Conservation (phyloP, 805 yeast species). For the Metschnikowia orientalis region DNA sequence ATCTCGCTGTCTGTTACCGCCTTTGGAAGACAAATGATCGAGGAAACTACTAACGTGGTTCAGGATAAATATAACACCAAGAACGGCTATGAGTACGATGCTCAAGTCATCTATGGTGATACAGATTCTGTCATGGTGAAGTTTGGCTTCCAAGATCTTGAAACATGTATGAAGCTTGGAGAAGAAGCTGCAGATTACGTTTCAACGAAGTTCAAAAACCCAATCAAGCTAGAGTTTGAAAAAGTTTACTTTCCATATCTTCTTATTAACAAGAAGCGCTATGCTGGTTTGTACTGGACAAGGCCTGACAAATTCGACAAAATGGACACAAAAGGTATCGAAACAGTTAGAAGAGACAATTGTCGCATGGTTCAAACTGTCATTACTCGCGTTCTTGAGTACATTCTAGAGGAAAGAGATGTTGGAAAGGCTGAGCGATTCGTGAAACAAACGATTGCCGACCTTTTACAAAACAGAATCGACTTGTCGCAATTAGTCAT, state of each 20-base stretch:
- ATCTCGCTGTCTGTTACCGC: slow-evolving; percentile 95
- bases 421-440: slow-evolving; percentile 78
- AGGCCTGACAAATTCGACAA: slow-evolving; percentile 87
- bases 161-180: slow-evolving; percentile 84
- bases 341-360: slow-evolving; percentile 96
- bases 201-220: slow-evolving; percentile 71
- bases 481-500: slow-evolving; percentile 93
- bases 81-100: slow-evolving; percentile 80
- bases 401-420: slow-evolving; percentile 81
- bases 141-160: slow-evolving; percentile 79
- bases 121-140: slow-evolving; percentile 99
- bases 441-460: slow-evolving; percentile 85
- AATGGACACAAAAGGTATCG: slow-evolving; percentile 97
- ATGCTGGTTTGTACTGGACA: slow-evolving; percentile 97
- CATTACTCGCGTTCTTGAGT: slow-evolving; percentile 82
- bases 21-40: slow-evolving; percentile 96
- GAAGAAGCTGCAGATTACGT: slow-evolving; percentile 91
- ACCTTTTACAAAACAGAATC: slow-evolving; percentile 81
- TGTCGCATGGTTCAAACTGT: slow-evolving; percentile 93
- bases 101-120: slow-evolving; percentile 94
- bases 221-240: slow-evolving; percentile 93
- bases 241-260: slow-evolving; percentile 94
- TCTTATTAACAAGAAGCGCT: slow-evolving; percentile 90
- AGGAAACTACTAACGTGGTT: slow-evolving; percentile 80
- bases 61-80: slow-evolving; percentile 72